Conservation (phyloP, 371 early-diverging fungal genomes). For the Chytridium lagenaria region DNA sequence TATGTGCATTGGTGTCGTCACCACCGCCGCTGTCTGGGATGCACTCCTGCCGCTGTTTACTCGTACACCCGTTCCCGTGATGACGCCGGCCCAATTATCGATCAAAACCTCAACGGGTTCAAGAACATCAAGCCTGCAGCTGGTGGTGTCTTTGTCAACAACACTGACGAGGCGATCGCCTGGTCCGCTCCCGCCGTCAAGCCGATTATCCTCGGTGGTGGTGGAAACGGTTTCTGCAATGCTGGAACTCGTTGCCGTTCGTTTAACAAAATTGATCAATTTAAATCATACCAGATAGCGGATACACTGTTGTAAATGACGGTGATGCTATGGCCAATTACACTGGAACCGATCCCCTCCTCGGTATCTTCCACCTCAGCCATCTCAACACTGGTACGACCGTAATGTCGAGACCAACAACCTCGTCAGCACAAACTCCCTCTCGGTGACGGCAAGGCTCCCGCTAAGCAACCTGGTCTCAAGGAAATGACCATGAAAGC, state of each 20-base stretch:
- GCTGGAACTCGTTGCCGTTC: conserved; percentile 46
- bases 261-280: conserved; percentile 64
- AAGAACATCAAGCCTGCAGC: conserved; percentile 6
- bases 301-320: conserved; percentile 68
- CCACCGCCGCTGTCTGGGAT: conserved; percentile 73
- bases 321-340: conserved; percentile 60
- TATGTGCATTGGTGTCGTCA: conserved; percentile 74
- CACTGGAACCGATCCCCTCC: conserved; percentile 61
- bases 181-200: conserved; percentile 51
- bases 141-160: conserved; percentile 7
- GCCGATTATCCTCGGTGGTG: conserved; percentile 69
- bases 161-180: conserved; percentile 20
- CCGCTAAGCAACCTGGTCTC: conserved; percentile 71
- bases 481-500: conserved; percentile 75
- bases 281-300: conserved; percentile 56
- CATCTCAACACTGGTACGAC: conserved; percentile 77
- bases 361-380: conserved; percentile 70
- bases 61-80: conserved; percentile 66
- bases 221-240: conserved; percentile 37
- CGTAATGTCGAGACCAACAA: conserved; percentile 67
- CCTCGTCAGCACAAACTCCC: conserved; percentile 52
- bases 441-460: conserved; percentile 60
- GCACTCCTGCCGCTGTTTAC: conserved; percentile 77
- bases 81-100: conserved; percentile 63
- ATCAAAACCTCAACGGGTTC: conserved; percentile 69